Evolutionary conservation across 139 green algal genomes (phyloP).

Genomic region (Diplosphaera chodatii): DNA sequence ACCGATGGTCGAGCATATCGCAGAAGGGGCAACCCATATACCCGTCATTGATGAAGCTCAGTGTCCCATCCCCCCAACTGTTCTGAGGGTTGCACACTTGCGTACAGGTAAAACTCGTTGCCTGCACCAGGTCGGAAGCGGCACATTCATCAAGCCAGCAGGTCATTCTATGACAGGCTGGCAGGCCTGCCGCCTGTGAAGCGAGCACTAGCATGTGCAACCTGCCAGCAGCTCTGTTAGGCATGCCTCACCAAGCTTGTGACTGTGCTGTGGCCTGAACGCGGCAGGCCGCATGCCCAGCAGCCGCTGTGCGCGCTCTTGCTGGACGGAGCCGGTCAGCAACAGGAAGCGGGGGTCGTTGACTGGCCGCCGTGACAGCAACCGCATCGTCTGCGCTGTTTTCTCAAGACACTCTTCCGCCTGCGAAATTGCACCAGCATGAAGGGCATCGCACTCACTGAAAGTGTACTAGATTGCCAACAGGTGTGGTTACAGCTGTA

Average conservation of each 20-base stretch:
- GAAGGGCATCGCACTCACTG: background rate
- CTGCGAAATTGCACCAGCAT: background rate
- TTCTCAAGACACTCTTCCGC: conserved; percentile 36
- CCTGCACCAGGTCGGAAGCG: background rate
- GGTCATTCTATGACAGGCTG: no score
- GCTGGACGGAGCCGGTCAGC: conserved; percentile 26
- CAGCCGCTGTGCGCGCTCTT: background rate
- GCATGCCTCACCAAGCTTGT: conserved; percentile 23
- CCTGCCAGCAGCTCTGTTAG: no score
- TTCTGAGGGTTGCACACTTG: conserved; percentile 11
- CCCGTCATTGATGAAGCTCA: background rate
- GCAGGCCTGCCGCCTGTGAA: no score
- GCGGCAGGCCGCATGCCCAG: conserved; percentile 14
- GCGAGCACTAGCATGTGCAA: no score
- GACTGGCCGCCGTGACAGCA: conserved; percentile 7
- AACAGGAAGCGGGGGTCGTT: conserved; percentile 4
- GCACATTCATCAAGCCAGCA: no score
- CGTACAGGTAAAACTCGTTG: conserved; percentile 39
- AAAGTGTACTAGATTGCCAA: background rate
- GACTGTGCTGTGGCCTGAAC: conserved; percentile 29
- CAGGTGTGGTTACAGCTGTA: background rate
- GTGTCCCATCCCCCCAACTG: conserved; percentile 13
- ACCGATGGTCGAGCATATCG: no score
- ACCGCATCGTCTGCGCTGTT: conserved; percentile 25
- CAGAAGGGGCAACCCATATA: no score